Conservation (phyloP, 2,329 filamentous ascomycete genomes). For the Neocucurbitaria cava region DNA sequence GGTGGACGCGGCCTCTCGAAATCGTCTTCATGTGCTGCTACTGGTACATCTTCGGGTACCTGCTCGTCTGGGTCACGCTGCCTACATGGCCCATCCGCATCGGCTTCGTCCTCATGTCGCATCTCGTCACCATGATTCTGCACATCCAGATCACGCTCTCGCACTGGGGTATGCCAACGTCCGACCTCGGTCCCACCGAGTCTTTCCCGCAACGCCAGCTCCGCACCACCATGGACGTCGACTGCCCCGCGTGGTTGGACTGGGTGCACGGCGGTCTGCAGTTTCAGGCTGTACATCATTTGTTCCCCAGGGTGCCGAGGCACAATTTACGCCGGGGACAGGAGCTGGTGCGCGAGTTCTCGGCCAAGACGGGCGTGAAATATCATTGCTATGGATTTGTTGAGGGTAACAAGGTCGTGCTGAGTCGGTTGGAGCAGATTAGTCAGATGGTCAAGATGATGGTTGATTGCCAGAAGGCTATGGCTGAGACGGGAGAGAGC, state of each 20-base stretch:
- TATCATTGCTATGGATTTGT: slow-evolving; percentile 88
- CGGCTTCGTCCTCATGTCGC: slow-evolving; percentile 78
- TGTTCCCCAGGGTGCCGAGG: slow-evolving; percentile 82
- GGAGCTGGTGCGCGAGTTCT: slow-evolving; percentile 80
- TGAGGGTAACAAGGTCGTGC: slow-evolving; percentile 81
- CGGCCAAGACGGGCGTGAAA: slow-evolving; percentile 79
- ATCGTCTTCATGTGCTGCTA: slow-evolving; percentile 78
- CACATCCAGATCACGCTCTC: slow-evolving; percentile 91
- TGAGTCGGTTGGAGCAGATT: slow-evolving; percentile 78
- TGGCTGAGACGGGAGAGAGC: slow-evolving; percentile 49
- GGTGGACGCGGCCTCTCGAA: slow-evolving; percentile 86
- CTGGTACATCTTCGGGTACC: slow-evolving; percentile 87
- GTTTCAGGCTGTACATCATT: slow-evolving; percentile 87
- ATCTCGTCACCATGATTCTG: slow-evolving; percentile 79
- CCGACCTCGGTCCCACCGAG: slow-evolving; percentile 81
- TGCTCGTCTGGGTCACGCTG: slow-evolving; percentile 75
- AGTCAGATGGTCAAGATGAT: slow-evolving; percentile 74
- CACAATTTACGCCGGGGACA: slow-evolving; percentile 82
- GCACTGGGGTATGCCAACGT: slow-evolving; percentile 92
- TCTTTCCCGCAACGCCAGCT: slow-evolving; percentile 92
- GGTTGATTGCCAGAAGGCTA: slow-evolving; percentile 48
- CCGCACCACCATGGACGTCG: slow-evolving; percentile 91
- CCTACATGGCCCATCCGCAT: slow-evolving; percentile 74
- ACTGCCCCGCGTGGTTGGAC: slow-evolving; percentile 86
- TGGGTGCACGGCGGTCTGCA: slow-evolving; percentile 89